Conservation (phyloP, 108 stramenopile species). For the Mayamaea pseudoterrestris region DNA sequence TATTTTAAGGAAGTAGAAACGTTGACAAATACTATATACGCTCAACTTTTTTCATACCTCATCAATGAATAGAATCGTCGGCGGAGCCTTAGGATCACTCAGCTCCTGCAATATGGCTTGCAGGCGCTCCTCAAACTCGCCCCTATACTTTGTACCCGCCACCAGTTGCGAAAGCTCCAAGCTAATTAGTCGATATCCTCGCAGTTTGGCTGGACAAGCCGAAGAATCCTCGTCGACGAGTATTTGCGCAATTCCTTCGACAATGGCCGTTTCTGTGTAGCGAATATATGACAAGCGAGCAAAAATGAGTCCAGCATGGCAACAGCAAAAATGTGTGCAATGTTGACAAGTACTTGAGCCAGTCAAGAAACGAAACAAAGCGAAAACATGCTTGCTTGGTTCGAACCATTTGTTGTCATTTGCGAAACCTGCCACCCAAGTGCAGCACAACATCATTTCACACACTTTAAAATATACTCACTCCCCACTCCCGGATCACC, state of each 20-base stretch:
- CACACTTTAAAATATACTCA: no score
- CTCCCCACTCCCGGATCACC: constrained; percentile 66
- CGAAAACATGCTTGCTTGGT: no score
- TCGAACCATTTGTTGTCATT: no score
- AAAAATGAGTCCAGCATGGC: constrained; percentile 12
- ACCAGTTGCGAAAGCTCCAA: constrained; percentile 70
- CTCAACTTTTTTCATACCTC: no score
- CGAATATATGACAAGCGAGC: constrained; percentile 9
- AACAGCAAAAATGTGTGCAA: no score
- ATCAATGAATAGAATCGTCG: constrained; percentile 85
- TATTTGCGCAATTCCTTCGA: constrained; percentile 76
- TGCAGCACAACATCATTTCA: constrained; percentile 1
- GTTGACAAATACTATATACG: no score
- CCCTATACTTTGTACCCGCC: constrained; percentile 83
- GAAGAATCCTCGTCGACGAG: constrained; percentile 67
- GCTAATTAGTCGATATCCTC: constrained; percentile 60
- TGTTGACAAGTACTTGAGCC: no score
- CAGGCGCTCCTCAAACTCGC: constrained; percentile 83
- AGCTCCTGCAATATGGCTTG: constrained; percentile 73
- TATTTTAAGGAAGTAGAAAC: no score
- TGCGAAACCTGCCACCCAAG: no score
- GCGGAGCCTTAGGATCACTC: constrained; percentile 57
- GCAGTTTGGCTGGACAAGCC: constrained; percentile 59
- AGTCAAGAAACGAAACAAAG: no score
- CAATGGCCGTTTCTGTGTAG: constrained; percentile 63